Evolutionary conservation across 169 alveolate species (phyloP).

Genomic region (Babesia bovis): DNA sequence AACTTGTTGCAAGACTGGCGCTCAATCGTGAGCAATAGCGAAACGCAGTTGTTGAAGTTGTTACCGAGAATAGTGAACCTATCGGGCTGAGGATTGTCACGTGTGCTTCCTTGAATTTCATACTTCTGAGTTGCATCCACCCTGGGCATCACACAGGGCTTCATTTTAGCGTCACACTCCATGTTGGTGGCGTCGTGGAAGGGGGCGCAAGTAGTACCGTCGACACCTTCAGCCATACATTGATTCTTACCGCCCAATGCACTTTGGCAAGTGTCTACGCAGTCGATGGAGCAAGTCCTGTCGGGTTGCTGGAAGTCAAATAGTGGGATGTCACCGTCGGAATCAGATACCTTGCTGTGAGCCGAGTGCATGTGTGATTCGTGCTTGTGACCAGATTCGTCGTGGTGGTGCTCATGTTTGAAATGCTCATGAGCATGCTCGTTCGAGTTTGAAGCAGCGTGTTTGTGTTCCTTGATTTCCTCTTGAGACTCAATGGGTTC

Average conservation of each 20-base stretch:
- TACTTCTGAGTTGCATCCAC: slow-evolving; percentile 19
- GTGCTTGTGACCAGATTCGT: neutral
- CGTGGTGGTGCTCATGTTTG: neutral
- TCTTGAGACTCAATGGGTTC: slow-evolving; percentile 10
- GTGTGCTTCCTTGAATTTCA: slow-evolving; percentile 13
- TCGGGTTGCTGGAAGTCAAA: slow-evolving; percentile 1
- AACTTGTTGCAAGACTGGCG: slow-evolving; percentile 16
- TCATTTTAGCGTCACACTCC: slow-evolving; percentile 10
- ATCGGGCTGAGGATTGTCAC: slow-evolving; percentile 15
- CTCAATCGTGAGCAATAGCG: slow-evolving; percentile 8
- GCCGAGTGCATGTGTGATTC: no score
- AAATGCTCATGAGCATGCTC: no score
- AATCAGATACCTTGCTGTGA: no score
- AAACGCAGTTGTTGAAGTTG: slow-evolving; percentile 47
- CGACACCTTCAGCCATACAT: slow-evolving; percentile 22
- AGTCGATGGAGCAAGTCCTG: slow-evolving; percentile 39
- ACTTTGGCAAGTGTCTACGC: slow-evolving; percentile 38
- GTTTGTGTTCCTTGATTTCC: slow-evolving; percentile 14
- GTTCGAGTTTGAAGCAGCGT: no score
- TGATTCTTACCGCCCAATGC: slow-evolving; percentile 47
- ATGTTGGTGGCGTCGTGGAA: slow-evolving; percentile 12
- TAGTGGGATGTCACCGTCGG: neutral
- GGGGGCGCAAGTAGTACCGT: slow-evolving; percentile 19
- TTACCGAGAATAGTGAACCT: slow-evolving; percentile 19
- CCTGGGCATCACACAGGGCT: slow-evolving; percentile 44